Percentiles rank a stretch among this genome's conserved stretches.
Conservation (phyloP, 1,284 basidiomycete species). For the Ustilago hordei region DNA sequence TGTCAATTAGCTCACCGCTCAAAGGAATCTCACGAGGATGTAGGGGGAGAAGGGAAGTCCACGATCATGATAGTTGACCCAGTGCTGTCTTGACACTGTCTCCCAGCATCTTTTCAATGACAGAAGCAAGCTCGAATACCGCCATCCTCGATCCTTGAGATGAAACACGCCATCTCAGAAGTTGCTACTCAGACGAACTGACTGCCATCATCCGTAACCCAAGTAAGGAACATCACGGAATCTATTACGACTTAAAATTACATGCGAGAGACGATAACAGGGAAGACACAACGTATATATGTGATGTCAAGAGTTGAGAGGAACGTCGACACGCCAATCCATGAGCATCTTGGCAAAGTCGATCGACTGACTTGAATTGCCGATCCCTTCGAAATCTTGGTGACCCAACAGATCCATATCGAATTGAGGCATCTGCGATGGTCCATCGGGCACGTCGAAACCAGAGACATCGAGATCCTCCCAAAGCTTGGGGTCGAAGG, state of each 20-base stretch:
- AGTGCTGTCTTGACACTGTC: not conserved
- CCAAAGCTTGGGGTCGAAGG: constrained; percentile 30
- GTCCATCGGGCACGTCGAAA: constrained; percentile 5
- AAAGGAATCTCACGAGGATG: no score
- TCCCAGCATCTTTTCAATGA: no score
- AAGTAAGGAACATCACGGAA: not conserved
- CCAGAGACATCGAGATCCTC: constrained; percentile 13
- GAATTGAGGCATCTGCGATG: constrained; percentile 28
- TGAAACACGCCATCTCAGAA: not conserved
- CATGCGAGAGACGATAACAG: not conserved
- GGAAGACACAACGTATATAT: not conserved
- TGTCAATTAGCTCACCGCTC: no score
- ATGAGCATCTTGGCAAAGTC: constrained; percentile 52
- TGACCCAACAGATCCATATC: constrained; percentile 45
- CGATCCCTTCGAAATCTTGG: constrained; percentile 40
- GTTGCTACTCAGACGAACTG: not conserved
- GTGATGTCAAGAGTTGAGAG: constrained; percentile 13
- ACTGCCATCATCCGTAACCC: not conserved
- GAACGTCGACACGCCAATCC: constrained; percentile 45
- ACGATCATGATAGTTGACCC: not conserved
- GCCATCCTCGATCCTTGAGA: not conserved
- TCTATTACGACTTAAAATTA: not conserved
- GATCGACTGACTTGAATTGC: constrained; percentile 37
- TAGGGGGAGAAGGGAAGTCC: not conserved
- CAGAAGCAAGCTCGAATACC: not conserved